These are phyloP conservation scores for Malus hybrid DNA, from an alignment of 331 rosid species.

Conservation along the genomic window DNA sequence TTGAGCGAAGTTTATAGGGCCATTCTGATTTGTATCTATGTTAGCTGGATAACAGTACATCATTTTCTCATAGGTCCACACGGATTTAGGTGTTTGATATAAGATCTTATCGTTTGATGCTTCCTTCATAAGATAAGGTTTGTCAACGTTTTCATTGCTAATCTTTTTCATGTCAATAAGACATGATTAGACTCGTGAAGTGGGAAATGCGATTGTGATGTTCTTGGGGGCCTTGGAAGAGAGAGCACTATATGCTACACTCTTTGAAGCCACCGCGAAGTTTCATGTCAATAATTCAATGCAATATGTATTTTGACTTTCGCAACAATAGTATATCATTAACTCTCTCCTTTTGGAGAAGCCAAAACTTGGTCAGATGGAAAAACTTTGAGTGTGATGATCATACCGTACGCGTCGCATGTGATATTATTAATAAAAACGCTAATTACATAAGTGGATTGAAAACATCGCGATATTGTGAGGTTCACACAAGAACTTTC, in stretches of 20 bases:
- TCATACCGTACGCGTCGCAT: no score
- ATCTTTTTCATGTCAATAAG: conserved; percentile 27
- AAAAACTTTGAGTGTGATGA: no score
- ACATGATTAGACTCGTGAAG: conserved; percentile 46
- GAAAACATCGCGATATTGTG: no score
- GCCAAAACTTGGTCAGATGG: no score
- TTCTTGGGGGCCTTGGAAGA: neutral
- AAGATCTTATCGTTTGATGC: conserved; percentile 47
- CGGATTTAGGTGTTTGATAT: conserved; percentile 1
- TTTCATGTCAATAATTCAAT: no score
- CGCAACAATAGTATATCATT: no score
- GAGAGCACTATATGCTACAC: neutral
- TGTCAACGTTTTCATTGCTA: conserved; percentile 24
- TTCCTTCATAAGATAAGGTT: conserved; percentile 43
- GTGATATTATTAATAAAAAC: no score
- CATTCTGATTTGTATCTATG: conserved; percentile 16
- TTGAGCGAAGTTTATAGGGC: conserved; percentile 1
- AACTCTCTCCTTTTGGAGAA: no score
- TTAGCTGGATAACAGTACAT: conserved; percentile 23
- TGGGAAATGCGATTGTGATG: conserved; percentile 5
- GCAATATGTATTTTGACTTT: no score
- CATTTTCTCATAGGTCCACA: conserved; percentile 37
- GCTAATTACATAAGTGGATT: no score
- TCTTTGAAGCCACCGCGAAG: neutral
- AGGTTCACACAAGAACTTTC: no score